Conservation (phyloP, 2,329 filamentous ascomycete species). For the Hymenoscyphus fructigenus region DNA sequence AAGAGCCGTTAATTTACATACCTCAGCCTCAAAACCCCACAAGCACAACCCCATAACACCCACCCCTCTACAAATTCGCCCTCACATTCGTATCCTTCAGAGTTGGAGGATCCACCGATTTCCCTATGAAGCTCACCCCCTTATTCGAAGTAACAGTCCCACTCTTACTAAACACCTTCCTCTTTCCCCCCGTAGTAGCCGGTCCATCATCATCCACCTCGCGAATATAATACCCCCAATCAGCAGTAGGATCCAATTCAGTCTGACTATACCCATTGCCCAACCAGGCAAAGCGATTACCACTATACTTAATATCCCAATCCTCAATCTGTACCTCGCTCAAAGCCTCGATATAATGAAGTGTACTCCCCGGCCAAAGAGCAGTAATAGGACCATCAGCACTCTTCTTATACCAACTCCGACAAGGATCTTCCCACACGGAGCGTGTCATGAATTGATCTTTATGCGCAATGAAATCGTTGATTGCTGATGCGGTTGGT, state of each 20-base stretch:
- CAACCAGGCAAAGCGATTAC: constrained; percentile 42
- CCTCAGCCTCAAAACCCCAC: not conserved
- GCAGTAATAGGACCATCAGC: constrained; percentile 39
- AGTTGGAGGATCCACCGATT: not conserved
- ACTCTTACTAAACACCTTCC: constrained; percentile 34
- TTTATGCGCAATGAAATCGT: constrained; percentile 50
- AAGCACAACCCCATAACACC: too few species aligned
- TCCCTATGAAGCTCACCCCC: constrained; percentile 26
- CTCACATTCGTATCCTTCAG: not conserved
- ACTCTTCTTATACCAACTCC: constrained; percentile 42
- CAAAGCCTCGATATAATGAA: constrained; percentile 52
- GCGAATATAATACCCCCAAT: constrained; percentile 43
- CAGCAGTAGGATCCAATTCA: constrained; percentile 41
- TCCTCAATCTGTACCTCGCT: constrained; percentile 47
- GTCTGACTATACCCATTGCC: constrained; percentile 44
- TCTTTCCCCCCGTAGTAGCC: constrained; percentile 25
- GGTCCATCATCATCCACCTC: constrained; percentile 39
- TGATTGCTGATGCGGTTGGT: constrained; percentile 46
- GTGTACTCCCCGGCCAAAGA: constrained; percentile 44
- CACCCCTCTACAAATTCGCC: constrained; percentile 15
- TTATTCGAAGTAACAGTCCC: constrained; percentile 26
- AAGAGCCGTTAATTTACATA: not conserved
- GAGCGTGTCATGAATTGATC: constrained; percentile 46
- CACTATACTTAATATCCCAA: constrained; percentile 42
- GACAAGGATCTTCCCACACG: constrained; percentile 47